Evolutionary conservation across 331 rosid genomes (phyloP), one percentile per base, ranked within the genome.

Genomic region (Saraca asoca): DNA sequence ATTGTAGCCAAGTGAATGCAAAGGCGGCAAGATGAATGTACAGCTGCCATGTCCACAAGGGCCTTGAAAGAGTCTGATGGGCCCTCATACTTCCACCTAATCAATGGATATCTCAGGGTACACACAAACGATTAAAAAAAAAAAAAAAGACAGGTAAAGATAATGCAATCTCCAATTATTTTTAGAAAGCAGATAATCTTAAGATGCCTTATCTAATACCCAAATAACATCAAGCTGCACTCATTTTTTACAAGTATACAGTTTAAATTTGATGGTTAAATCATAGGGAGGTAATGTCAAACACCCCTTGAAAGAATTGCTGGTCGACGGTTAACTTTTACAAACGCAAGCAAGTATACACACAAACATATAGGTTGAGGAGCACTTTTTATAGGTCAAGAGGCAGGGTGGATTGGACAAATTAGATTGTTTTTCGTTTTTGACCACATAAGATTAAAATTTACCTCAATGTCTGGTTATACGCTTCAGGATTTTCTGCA

Each of bases 31-130:
- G 99, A 90, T 39, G 97, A 94, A 81, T 94, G 99, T 73, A 94
- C 97, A 37, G 96, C 96, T 50, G 97, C 99, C 99, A 94, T 94
- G 81, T 94, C 99, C 70, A 94, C 82, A 29, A 94, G 91, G 43
- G 99, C 99, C 83, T 90, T 94, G 90, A 94, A 94, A 69, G 96
- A 85, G 78, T 94, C 92, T n/a, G 92, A 84, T 64, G 99, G 99
- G 2, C 99, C 99, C 69, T 94, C 96, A 62, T 84, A 80, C 84
- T 94, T 94, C 99, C 99, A 94, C 90, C 99, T 94, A 73, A 70
- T 51, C 54, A 73, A 49, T 50, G 57, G 71, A 77, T 17, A 75
- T 57, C 52, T 67, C 63, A 72, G 70, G 14, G 49, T 58, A 51
- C 41, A 71, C 38, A 71, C 56, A 41, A 16, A 34, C 38, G 37